A percentile compares a stretch with the other conserved stretches of the same genome.
Evolutionary conservation across 495 filamentous ascomycete genomes (phyloP).

Genomic region (Hypoxylon lienhwacheense): DNA sequence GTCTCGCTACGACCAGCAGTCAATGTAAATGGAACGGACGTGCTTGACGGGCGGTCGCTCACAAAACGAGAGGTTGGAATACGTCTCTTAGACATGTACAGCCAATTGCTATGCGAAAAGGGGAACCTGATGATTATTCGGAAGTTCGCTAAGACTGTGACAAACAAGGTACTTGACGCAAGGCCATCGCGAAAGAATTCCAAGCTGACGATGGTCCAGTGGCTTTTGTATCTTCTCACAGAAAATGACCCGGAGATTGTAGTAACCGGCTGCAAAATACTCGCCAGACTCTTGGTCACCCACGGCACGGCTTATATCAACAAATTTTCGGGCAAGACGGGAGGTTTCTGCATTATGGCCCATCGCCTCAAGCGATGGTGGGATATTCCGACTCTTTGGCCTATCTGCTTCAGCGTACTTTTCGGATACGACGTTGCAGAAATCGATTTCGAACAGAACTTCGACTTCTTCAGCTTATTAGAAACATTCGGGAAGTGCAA

Average conservation of each 20-base stretch:
- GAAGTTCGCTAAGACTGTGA: slow-evolving; percentile 92
- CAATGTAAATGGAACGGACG: slow-evolving; percentile 24
- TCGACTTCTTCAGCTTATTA: slow-evolving; percentile 71
- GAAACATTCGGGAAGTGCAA: slow-evolving; percentile 68
- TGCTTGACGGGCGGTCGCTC: slow-evolving; percentile 33
- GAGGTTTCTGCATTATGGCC: slow-evolving; percentile 83
- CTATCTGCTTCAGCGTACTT: slow-evolving; percentile 83
- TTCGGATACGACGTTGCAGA: slow-evolving; percentile 79
- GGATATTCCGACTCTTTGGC: slow-evolving; percentile 83
- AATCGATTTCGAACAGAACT: slow-evolving; percentile 70
- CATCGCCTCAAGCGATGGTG: slow-evolving; percentile 84
- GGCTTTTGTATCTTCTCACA: slow-evolving; percentile 90
- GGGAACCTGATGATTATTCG: slow-evolving; percentile 66
- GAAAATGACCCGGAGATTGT: slow-evolving; percentile 85
- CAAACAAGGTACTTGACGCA: slow-evolving; percentile 75
- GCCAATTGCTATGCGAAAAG: slow-evolving; percentile 77
- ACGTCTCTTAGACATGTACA: slow-evolving; percentile 77
- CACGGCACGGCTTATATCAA: slow-evolving; percentile 77
- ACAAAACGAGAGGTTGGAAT: slow-evolving; percentile 67
- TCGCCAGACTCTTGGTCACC: slow-evolving; percentile 79
- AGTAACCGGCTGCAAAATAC: slow-evolving; percentile 76
- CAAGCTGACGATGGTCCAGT: slow-evolving; percentile 61
- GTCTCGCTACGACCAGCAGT: slow-evolving; percentile 41
- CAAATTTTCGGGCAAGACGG: slow-evolving; percentile 82
- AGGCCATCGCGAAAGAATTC: slow-evolving; percentile 23